A percentile compares a stretch with the other conserved stretches of the same genome.
These are phyloP conservation scores for Nematocida sp. DNA, from an alignment of 371 early-diverging fungal species.

Conservation along the genomic window DNA sequence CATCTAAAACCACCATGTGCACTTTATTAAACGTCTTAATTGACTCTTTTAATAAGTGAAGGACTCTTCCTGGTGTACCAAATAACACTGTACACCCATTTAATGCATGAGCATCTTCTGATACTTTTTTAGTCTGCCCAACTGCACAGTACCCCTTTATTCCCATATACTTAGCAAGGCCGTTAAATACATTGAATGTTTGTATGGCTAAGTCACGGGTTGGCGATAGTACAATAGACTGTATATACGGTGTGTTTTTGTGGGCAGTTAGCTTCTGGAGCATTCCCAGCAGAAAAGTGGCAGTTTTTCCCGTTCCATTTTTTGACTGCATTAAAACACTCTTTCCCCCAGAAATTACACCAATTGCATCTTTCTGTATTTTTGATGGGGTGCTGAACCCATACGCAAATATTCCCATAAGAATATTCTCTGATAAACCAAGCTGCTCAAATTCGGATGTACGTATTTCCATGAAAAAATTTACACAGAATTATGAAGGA, in stretches of 20 bases:
- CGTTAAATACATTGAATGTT: constrained; percentile 67
- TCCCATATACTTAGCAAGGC: constrained; percentile 76
- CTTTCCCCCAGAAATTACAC: constrained; percentile 77
- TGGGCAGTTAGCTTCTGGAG: constrained; percentile 76
- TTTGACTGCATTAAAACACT: constrained; percentile 77
- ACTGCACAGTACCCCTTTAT: constrained; percentile 89
- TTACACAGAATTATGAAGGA: neutral
- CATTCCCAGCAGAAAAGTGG: constrained; percentile 82
- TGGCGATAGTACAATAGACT: constrained; percentile 77
- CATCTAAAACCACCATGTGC: constrained; percentile 92
- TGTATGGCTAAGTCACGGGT: constrained; percentile 82
- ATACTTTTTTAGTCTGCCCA: constrained; percentile 84
- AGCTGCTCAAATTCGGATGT: constrained; percentile 38
- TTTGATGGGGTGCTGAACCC: constrained; percentile 45
- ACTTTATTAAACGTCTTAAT: constrained; percentile 74
- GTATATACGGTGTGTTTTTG: constrained; percentile 1
- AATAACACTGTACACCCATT: constrained; percentile 73
- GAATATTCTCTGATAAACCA: constrained; percentile 79
- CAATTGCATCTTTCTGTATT: constrained; percentile 88
- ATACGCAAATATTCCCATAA: constrained; percentile 93
- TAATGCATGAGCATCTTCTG: constrained; percentile 81
- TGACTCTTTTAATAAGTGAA: constrained; percentile 36
- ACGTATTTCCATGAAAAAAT: constrained; percentile 44
- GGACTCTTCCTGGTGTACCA: constrained; percentile 50
- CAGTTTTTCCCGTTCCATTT: constrained; percentile 97